phyloP scores from a whole-genome alignment of 805 yeast species.

The Starmerella floricola region DNA sequence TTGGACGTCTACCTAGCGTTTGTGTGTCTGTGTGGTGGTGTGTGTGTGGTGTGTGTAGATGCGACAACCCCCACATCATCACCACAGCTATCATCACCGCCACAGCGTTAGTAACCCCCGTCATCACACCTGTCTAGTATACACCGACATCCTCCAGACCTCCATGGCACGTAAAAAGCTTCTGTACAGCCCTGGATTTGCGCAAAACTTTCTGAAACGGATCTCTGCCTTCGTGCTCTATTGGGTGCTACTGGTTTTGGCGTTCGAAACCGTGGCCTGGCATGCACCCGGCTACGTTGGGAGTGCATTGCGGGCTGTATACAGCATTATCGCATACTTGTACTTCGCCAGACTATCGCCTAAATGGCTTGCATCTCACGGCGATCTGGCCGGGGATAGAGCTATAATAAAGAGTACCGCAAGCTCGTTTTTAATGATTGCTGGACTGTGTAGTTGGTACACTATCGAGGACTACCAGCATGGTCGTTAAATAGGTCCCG shows the following conservation, averaged over 20 bases:
- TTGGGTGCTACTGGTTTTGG: background rate
- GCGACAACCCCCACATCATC: too few species aligned
- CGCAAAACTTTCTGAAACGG: background rate
- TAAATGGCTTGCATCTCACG: slow-evolving; percentile 1
- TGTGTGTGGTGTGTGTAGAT: too few species aligned
- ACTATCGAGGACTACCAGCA: slow-evolving; percentile 6
- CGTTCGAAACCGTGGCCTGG: slow-evolving; percentile 2
- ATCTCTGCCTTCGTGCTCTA: background rate
- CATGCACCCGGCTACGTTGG: background rate
- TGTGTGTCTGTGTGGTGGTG: too few species aligned
- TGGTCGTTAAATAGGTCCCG: too few species aligned
- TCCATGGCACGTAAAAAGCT: slow-evolving; percentile 2
- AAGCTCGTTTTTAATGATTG: slow-evolving; percentile 6
- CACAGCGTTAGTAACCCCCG: background rate
- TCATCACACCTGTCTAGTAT: too few species aligned
- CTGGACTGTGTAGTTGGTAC: background rate
- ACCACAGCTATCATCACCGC: too few species aligned
- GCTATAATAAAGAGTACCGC: slow-evolving; percentile 4
- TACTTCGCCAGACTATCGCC: slow-evolving; percentile 1
- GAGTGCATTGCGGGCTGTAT: slow-evolving; percentile 4
- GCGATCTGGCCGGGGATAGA: slow-evolving; percentile 4
- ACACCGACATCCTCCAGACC: too few species aligned
- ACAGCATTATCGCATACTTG: background rate
- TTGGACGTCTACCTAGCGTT: too few species aligned
- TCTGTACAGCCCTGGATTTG: slow-evolving; percentile 8